phyloP scores from a whole-genome alignment of 139 green algal genomes.

The Chlorella sp. region DNA sequence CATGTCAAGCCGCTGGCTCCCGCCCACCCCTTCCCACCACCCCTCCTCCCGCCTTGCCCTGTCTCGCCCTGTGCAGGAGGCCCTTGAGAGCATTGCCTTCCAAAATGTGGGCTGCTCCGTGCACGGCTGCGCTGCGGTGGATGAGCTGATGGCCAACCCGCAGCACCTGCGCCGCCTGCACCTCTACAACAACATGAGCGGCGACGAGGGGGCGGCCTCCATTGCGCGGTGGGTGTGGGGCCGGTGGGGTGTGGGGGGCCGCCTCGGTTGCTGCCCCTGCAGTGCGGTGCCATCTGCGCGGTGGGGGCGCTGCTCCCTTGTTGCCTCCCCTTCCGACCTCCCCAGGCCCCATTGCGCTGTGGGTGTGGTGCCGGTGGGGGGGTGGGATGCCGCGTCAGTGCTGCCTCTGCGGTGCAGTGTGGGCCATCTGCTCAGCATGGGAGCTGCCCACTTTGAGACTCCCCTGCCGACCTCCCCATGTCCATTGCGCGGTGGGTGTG shows the following conservation, averaged over 20 bases:
- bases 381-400: too few relatives aligned
- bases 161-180: slow-evolving; percentile 69
- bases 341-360: too few relatives aligned
- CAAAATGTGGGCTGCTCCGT: slow-evolving; percentile 92
- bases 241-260: neutral
- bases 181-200: slow-evolving; percentile 98
- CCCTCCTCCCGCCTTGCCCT: neutral
- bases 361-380: too few relatives aligned
- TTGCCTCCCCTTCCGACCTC: too few relatives aligned
- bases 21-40: neutral
- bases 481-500: slow-evolving; percentile 51
- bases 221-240: slow-evolving; percentile 50
- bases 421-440: too few relatives aligned
- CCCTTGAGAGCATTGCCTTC: slow-evolving; percentile 70
- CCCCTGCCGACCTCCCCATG: too few relatives aligned
- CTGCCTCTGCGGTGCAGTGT: too few relatives aligned
- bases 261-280: neutral
- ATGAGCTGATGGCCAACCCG: slow-evolving; percentile 71
- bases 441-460: too few relatives aligned
- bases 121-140: slow-evolving; percentile 82
- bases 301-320: too few relatives aligned
- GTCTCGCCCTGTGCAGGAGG: slow-evolving; percentile 52
- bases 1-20: neutral
- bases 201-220: slow-evolving; percentile 66
- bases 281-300: too few relatives aligned